Percentiles rank a stretch among this genome's conserved stretches.
These are phyloP conservation scores for Fraxinus quadrangulata DNA, from an alignment of 257 asterid species.

Conservation along the genomic window DNA sequence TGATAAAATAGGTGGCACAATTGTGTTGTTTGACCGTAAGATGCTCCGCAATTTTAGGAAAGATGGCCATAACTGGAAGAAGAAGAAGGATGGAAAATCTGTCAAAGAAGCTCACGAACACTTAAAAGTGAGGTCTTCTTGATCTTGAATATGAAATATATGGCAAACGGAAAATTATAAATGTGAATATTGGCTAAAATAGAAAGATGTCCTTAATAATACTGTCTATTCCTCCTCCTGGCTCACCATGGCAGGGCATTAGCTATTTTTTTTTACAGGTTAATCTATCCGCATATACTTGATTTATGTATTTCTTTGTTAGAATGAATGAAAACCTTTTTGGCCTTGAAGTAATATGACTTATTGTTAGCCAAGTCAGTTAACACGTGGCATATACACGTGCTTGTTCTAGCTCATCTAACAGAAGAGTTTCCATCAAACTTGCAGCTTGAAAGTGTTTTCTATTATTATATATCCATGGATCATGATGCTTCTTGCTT, in stretches of 20 bases:
- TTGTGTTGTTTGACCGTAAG: constrained; percentile 92
- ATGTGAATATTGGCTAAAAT: constrained; percentile 14
- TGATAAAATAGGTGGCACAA: constrained; percentile 71
- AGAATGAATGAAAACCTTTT: background rate
- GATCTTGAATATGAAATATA: constrained; percentile 17
- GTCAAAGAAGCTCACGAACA: constrained; percentile 98
- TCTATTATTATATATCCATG: background rate
- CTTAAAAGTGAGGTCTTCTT: constrained; percentile 66
- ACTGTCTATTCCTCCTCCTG: background rate
- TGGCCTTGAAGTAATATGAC: constrained; percentile 18
- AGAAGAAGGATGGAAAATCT: constrained; percentile 95
- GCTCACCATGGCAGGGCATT: background rate
- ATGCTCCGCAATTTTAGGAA: constrained; percentile 95
- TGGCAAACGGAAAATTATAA: background rate
- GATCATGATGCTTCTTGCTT: constrained; percentile 4
- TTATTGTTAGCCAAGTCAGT: constrained; percentile 15
- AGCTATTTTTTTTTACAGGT: background rate
- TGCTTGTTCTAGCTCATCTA: background rate
- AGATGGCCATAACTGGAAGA: constrained; percentile 98
- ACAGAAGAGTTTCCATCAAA: background rate
- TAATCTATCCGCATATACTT: background rate
- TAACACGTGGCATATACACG: background rate
- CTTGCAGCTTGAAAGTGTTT: background rate
- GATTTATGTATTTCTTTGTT: constrained; percentile 6
- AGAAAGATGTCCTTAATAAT: background rate